These are phyloP conservation scores for Aspergillus spinulosporus DNA, from an alignment of 2,329 filamentous ascomycete genomes.

Conservation along the genomic window DNA sequence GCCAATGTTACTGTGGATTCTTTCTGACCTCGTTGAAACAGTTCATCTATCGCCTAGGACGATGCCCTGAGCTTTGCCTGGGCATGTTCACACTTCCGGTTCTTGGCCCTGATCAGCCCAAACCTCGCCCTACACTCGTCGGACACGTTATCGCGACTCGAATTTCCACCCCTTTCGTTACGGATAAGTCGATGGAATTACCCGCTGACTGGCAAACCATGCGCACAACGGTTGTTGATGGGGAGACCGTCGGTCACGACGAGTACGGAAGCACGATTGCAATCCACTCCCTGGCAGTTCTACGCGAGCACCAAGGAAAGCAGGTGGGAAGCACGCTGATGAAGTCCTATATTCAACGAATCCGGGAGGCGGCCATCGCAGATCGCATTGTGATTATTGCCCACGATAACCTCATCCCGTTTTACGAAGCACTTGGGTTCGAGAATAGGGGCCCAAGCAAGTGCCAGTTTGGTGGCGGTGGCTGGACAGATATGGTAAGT, in stretches of 20 bases:
- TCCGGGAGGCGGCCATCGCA: conserved; percentile 68
- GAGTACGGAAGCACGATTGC: conserved; percentile 72
- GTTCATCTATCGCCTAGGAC: conserved; percentile 74
- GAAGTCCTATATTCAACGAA: conserved; percentile 73
- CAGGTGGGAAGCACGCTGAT: conserved; percentile 74
- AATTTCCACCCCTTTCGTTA: conserved; percentile 62
- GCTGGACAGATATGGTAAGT: conserved; percentile 78
- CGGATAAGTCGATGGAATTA: conserved; percentile 73
- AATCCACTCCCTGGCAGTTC: conserved; percentile 80
- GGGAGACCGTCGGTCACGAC: conserved; percentile 64
- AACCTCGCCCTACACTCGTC: conserved; percentile 64
- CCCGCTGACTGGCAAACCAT: conserved; percentile 65
- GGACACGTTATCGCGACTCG: conserved; percentile 78
- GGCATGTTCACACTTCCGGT: conserved; percentile 70
- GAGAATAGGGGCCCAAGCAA: conserved; percentile 66
- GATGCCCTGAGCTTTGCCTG: conserved; percentile 73
- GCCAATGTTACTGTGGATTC: background rate
- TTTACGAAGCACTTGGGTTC: conserved; percentile 78
- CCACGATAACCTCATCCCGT: conserved; percentile 69
- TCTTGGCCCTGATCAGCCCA: conserved; percentile 57
- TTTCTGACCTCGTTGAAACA: conserved; percentile 36
- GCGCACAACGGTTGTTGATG: conserved; percentile 42
- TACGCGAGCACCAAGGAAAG: conserved; percentile 71
- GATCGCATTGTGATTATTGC: conserved; percentile 75
- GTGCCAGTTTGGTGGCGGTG: conserved; percentile 72